Percentiles rank a stretch among this genome's conserved stretches.
Evolutionary conservation across 2,329 filamentous ascomycete species (phyloP).

Genomic region (Phialophora verrucosa): DNA sequence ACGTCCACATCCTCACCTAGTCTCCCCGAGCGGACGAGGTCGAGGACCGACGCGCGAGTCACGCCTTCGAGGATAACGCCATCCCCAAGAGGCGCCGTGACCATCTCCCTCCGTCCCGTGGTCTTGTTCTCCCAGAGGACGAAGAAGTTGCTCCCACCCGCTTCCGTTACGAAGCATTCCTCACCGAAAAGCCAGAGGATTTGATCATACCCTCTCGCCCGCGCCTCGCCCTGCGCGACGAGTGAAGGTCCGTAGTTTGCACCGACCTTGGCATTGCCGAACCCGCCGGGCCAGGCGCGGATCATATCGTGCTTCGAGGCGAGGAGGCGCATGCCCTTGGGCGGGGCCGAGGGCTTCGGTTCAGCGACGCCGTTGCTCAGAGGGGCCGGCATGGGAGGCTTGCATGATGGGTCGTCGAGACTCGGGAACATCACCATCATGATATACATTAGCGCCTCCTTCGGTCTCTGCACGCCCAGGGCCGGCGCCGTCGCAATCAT

Average conservation of each 20-base stretch:
- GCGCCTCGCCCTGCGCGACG: slow-evolving; percentile 76
- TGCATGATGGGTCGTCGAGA: slow-evolving; percentile 26
- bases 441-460: slow-evolving; percentile 81
- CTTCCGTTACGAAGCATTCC: slow-evolving; percentile 82
- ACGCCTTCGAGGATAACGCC: slow-evolving; percentile 87
- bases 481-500: slow-evolving; percentile 82
- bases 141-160: slow-evolving; percentile 92
- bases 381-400: slow-evolving; percentile 13
- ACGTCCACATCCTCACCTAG: slow-evolving; percentile 68
- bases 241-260: slow-evolving; percentile 91
- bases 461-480: slow-evolving; percentile 79
- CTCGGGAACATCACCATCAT: slow-evolving; percentile 49
- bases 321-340: slow-evolving; percentile 50
- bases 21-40: slow-evolving; percentile 61
- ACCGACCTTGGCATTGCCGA: slow-evolving; percentile 89
- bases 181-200: slow-evolving; percentile 91
- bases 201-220: slow-evolving; percentile 77
- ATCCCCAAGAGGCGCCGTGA: slow-evolving; percentile 83
- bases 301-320: slow-evolving; percentile 82
- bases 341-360: slow-evolving; percentile 12
- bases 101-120: slow-evolving; percentile 67
- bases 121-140: slow-evolving; percentile 69
- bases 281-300: slow-evolving; percentile 90
- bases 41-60: slow-evolving; percentile 79
- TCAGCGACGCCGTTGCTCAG: slow-evolving; percentile 9